Conservation (phyloP, 2,329 filamentous ascomycete genomes). For the Alternaria arborescens region DNA sequence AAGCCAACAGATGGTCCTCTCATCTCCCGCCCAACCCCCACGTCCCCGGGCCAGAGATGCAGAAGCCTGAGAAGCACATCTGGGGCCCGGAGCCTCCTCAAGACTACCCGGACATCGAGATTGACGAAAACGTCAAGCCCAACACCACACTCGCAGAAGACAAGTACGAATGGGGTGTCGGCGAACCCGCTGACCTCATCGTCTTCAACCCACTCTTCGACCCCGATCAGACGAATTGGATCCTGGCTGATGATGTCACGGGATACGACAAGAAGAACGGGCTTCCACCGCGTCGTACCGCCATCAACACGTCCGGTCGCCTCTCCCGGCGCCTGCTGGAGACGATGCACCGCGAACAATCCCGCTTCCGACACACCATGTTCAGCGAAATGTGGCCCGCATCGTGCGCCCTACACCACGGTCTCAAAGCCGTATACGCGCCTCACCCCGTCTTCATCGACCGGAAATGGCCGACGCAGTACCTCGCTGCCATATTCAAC, state of each 20-base stretch:
- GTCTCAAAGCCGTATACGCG: conserved; percentile 76
- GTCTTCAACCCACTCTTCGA: conserved; percentile 82
- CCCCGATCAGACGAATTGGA: conserved; percentile 74
- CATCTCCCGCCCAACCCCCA: conserved; percentile 54
- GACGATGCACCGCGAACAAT: conserved; percentile 79
- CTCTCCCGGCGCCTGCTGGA: conserved; percentile 71
- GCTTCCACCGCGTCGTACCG: conserved; percentile 71
- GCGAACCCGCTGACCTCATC: conserved; percentile 77
- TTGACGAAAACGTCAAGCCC: conserved; percentile 62
- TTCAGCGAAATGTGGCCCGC: conserved; percentile 83
- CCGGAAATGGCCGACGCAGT: conserved; percentile 63
- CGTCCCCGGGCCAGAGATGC: conserved; percentile 50
- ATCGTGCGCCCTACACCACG: conserved; percentile 75
- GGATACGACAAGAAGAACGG: conserved; percentile 67
- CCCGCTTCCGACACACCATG: conserved; percentile 73
- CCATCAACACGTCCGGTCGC: conserved; percentile 76
- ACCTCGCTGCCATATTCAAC: conserved; percentile 65
- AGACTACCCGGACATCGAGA: conserved; percentile 60
- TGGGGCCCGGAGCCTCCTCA: conserved; percentile 58
- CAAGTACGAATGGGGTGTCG: conserved; percentile 70
- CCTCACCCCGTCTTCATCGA: conserved; percentile 67
- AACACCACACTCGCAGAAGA: conserved; percentile 65
- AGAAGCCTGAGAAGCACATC: conserved; percentile 56
- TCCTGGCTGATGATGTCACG: conserved; percentile 74
- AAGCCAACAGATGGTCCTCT: conserved; percentile 55